phyloP scores from a whole-genome alignment of 2,329 filamentous ascomycete species.

The Sporothrix curviconia region DNA sequence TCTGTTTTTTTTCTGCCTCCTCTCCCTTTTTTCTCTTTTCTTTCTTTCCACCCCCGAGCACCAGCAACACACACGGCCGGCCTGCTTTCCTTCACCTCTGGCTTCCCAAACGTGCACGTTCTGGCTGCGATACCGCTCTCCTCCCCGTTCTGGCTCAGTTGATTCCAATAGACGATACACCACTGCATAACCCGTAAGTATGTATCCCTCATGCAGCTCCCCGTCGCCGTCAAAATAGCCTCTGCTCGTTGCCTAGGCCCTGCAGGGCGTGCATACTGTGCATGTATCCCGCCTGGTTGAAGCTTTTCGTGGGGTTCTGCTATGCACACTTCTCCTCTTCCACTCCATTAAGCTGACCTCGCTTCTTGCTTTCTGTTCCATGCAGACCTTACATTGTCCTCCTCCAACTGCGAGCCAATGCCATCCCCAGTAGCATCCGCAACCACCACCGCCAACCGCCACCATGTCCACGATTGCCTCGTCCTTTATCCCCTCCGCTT shows the following conservation, averaged over 20 bases:
- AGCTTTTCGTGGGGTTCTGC: too few species aligned
- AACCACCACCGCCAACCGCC: not conserved
- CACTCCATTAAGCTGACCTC: not conserved
- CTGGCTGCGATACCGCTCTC: not conserved
- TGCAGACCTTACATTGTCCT: not conserved
- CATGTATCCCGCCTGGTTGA: too few species aligned
- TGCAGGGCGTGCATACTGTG: too few species aligned
- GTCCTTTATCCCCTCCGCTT: conserved; percentile 50
- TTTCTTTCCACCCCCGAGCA: not conserved
- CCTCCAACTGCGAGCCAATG: conserved; percentile 22
- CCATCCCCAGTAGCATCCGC: conserved; percentile 16
- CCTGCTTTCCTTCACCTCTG: not conserved
- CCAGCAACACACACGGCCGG: not conserved
- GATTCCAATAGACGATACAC: too few species aligned
- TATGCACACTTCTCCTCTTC: too few species aligned
- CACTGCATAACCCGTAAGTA: too few species aligned
- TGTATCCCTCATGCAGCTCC: too few species aligned
- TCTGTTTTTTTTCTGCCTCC: not conserved
- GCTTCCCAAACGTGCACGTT: not conserved
- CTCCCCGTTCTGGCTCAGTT: too few species aligned
- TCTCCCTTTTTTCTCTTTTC: not conserved
- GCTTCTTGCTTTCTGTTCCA: too few species aligned
- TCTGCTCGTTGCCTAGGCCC: too few species aligned
- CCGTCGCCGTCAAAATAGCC: too few species aligned
- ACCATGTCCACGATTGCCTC: conserved; percentile 33